Evolutionary conservation across 1,284 basidiomycete genomes (phyloP).

Genomic region (Sanghuangporus sanghuang): DNA sequence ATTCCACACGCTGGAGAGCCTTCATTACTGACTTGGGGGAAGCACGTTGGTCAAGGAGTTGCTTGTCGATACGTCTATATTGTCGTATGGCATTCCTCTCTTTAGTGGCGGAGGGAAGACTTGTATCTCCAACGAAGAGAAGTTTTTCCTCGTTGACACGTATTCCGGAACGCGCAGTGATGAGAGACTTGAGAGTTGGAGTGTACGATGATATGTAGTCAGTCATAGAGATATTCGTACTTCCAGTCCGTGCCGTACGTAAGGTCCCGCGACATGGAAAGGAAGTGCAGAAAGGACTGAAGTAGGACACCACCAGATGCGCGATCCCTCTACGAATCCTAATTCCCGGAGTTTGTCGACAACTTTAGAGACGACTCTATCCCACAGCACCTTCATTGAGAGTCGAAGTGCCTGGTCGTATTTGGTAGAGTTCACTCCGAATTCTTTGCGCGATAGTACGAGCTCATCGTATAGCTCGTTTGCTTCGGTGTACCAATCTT

Average conservation of each 20-base stretch:
- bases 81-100: background rate
- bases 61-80: background rate
- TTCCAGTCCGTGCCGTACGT: background rate
- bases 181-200: constrained; percentile 30
- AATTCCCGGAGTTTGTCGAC: constrained; percentile 21
- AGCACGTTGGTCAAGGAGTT: background rate
- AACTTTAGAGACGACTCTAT: constrained; percentile 29
- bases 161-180: constrained; percentile 8
- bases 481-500: background rate
- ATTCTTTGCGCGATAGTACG: background rate
- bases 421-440: constrained; percentile 1
- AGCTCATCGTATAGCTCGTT: background rate
- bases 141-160: background rate
- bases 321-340: constrained; percentile 21
- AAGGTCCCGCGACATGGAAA: constrained; percentile 26
- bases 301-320: constrained; percentile 43
- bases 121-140: background rate
- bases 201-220: constrained; percentile 35
- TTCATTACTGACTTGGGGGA: background rate
- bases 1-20: background rate
- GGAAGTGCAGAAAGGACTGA: constrained; percentile 31
- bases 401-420: constrained; percentile 15
- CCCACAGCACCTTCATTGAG: constrained; percentile 30
- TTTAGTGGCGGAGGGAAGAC: background rate
- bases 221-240: constrained; percentile 22